A percentile compares a stretch with the other conserved stretches of the same genome.
Evolutionary conservation across 2,329 filamentous ascomycete genomes (phyloP).

Genomic region (Verticillium isaacii): DNA sequence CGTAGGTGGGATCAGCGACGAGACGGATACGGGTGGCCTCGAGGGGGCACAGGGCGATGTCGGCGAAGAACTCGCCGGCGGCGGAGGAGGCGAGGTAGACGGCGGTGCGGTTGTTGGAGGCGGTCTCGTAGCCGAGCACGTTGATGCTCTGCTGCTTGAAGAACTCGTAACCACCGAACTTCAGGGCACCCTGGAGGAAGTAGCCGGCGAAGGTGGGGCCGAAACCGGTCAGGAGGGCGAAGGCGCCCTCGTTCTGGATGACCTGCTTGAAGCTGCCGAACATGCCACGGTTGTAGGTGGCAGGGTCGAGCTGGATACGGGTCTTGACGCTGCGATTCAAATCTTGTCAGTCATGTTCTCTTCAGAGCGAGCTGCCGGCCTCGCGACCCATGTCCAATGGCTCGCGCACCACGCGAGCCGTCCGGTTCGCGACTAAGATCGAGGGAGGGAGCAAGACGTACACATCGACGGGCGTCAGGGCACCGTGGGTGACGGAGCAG

Average conservation of each 20-base stretch:
- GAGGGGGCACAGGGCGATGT: constrained; percentile 83
- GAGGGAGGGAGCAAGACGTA: constrained; percentile 56
- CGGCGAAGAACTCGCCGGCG: constrained; percentile 64
- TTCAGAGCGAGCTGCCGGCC: neutral
- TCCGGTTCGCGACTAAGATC: neutral
- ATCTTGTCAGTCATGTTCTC: neutral
- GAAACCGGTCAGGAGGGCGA: constrained; percentile 78
- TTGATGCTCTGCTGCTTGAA: constrained; percentile 93
- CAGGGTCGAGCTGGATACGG: constrained; percentile 87
- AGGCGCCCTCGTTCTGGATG: constrained; percentile 77
- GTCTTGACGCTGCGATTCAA: constrained; percentile 75
- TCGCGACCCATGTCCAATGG: neutral
- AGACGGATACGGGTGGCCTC: constrained; percentile 93
- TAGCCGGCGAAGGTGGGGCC: constrained; percentile 85
- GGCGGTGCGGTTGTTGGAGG: constrained; percentile 72
- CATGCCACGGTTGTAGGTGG: constrained; percentile 83
- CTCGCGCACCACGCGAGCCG: neutral
- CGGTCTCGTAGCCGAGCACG: constrained; percentile 70
- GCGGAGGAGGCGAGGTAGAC: constrained; percentile 73
- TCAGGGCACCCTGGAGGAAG: constrained; percentile 91
- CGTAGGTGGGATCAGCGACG: constrained; percentile 82
- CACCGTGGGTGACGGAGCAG: constrained; percentile 97
- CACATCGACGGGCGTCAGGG: constrained; percentile 98
- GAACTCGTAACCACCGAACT: constrained; percentile 92
- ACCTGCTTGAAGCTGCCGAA: constrained; percentile 85